Base-by-base conservation (phyloP, 1,284 basidiomycete species). In the Apiotrichum sp. region DNA sequence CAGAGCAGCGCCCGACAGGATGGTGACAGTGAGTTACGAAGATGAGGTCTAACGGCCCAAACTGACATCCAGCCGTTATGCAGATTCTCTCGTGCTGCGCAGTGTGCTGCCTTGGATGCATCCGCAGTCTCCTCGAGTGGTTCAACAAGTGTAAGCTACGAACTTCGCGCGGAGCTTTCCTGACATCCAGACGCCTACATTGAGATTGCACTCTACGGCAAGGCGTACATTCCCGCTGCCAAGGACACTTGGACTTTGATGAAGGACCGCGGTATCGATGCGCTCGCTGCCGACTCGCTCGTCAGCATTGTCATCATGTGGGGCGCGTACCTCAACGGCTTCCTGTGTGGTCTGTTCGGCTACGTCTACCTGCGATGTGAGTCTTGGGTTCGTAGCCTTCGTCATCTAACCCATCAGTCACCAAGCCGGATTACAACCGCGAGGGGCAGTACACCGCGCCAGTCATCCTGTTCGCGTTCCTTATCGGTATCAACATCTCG, bases 211-310 rank as follows among this genome's bases (percentile, higher is more conserved):
- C 78, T 93, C 3, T 93, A 92, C 71, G 91, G 91, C 31, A 93
- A 95, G 76, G 77, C 84, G 1, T 95, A 93, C 67, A 82, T 91
- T 52, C 70, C 79, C 14, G 91, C 91, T n/a, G 89, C 91, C 3
- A 91, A 88, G 74, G 89, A 92, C 70, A 91, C 91, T 0, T 95
- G 89, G 89, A 80, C 81, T n/a, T 71, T 93, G 53, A 84, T 93
- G 78, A 85, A 83, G 66, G 87, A 93, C 67, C 83, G 89, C 56
- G 91, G 86, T 32, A 86, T 93, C 63, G 87, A 89, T 67, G 88
- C 87, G 1, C 75, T 95, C 14, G 81, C 92, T 67, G 92, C 93
- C 69, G 90, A 93, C 73, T 87, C 84, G 1, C 80, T 93, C 16
- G 86, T 92, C 59, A 83, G 86, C 65, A 90, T 87, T 63, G 69